Evolutionary conservation across 2,329 filamentous ascomycete genomes (phyloP), one percentile per base, ranked within the genome.

Genomic region (Cladophialophora yegresii): DNA sequence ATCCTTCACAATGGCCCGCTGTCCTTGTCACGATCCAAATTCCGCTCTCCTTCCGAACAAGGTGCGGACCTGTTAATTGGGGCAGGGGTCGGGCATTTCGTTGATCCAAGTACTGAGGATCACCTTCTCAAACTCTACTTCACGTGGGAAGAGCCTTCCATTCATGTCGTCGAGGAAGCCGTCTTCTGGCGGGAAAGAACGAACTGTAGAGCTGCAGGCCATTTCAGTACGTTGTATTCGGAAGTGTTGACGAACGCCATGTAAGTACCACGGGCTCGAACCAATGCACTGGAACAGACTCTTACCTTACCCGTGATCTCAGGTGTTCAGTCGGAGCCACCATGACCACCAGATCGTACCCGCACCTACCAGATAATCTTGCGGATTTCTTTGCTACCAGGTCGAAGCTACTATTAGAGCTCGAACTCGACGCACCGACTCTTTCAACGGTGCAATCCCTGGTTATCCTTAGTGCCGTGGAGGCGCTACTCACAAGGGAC

Each of bases 361-460:
- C 62, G 12, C 49, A 67, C 20, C 57, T 65, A 22, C 66, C 66
- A 43, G 60, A 58, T 30, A 45, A 67, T 4, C 32, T 71, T 40
- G 50, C 67, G n/a, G 69, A 70, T 20, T 72, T 72, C 56, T 72
- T 72, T 54, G 67, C 66, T 22, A 68, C 60, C 5, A 61, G 70
- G 54, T 55, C 71, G 10, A 72, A 71, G 55, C 59, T 67, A 4
- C 63, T 72, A 3, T 63, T 72, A 20, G 70, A 72, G 30, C 62
- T 71, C 20, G 71, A 72, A 49, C 63, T 72, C 64, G 69, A 72
- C 23, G 58, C 61, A 32, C 71, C 71, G 2, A 64, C 63, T 10
- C 53, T 72, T n/a, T 67, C 67, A 5, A 72, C 71, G 0, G 69
- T 72, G 5, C 71, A 72, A 50, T 63, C 70, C 4, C 54, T 72